Evolutionary conservation across 2,329 filamentous ascomycete genomes (phyloP).

Genomic region (Drechmeria coniospora): DNA sequence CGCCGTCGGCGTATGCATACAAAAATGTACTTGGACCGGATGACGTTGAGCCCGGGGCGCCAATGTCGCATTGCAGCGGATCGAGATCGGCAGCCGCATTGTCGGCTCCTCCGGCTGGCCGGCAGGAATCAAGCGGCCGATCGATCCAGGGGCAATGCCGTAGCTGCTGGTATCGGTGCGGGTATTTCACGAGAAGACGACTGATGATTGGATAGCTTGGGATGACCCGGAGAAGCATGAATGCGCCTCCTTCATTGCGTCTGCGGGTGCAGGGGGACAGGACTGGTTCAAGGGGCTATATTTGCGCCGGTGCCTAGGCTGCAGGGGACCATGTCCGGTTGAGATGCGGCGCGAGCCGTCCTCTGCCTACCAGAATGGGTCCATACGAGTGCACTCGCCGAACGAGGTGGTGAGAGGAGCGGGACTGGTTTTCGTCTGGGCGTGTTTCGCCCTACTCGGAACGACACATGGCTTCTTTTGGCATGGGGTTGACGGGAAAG

Average conservation of each 20-base stretch:
- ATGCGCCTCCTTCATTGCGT: slow-evolving; percentile 24
- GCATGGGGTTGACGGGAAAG: slow-evolving; percentile 8
- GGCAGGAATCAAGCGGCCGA: slow-evolving; percentile 11
- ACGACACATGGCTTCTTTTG: slow-evolving; percentile 16
- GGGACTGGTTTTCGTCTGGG: slow-evolving; percentile 3
- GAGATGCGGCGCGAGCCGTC: background rate
- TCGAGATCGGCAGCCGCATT: slow-evolving; percentile 27
- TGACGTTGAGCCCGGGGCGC: slow-evolving; percentile 17
- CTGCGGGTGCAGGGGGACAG: slow-evolving; percentile 11
- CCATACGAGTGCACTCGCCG: background rate
- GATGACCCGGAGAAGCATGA: slow-evolving; percentile 20
- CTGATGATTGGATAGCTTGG: slow-evolving; percentile 35
- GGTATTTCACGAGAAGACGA: slow-evolving; percentile 32
- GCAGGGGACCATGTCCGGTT: slow-evolving; percentile 7
- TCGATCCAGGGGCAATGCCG: slow-evolving; percentile 11
- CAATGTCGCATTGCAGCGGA: slow-evolving; percentile 18
- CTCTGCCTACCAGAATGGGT: background rate
- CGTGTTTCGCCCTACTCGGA: slow-evolving; percentile 19
- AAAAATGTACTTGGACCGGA: slow-evolving; percentile 10
- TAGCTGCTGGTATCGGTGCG: slow-evolving; percentile 13
- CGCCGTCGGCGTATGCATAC: background rate
- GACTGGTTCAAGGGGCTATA: slow-evolving; percentile 2
- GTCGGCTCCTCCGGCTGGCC: slow-evolving; percentile 8
- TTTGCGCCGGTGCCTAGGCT: slow-evolving; percentile 6
- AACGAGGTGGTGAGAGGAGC: slow-evolving; percentile 1